Conservation (phyloP, 495 filamentous ascomycete genomes). For the Tetracladium marchalianum region DNA sequence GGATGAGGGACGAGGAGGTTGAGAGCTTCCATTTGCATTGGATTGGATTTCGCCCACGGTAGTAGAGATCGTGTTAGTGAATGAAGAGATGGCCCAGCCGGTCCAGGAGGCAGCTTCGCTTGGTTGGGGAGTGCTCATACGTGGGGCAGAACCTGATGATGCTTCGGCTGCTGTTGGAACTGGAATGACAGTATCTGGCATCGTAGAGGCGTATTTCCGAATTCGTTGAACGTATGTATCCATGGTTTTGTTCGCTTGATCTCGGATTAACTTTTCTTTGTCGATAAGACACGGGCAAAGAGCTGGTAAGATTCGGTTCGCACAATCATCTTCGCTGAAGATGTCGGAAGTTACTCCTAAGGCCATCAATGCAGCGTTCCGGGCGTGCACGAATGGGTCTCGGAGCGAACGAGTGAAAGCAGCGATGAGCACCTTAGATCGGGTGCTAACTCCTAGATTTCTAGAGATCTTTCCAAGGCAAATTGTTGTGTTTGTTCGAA, state of each 20-base stretch:
- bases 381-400: constrained; percentile 89
- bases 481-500: constrained; percentile 95
- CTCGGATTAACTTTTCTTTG: constrained; percentile 85
- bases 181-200: constrained; percentile 72
- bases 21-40: constrained; percentile 16
- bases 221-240: constrained; percentile 83
- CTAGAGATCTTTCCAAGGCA: constrained; percentile 93
- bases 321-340: constrained; percentile 88
- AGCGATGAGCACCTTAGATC: constrained; percentile 83
- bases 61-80: constrained; percentile 83
- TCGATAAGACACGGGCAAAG: constrained; percentile 72
- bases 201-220: constrained; percentile 59
- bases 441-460: constrained; percentile 65
- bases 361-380: constrained; percentile 80
- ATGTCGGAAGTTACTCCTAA: constrained; percentile 74
- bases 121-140: constrained; percentile 65
- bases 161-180: constrained; percentile 36
- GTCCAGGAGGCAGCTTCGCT: constrained; percentile 68
- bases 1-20: constrained; percentile 30
- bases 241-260: constrained; percentile 83
- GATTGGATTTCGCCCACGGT: constrained; percentile 77
- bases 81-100: constrained; percentile 98
- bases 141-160: constrained; percentile 29
- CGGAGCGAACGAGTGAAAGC: constrained; percentile 82
- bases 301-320: constrained; percentile 67